Conservation (phyloP, 371 early-diverging fungal species). For the Thermomucor indicae-seudaticae region DNA sequence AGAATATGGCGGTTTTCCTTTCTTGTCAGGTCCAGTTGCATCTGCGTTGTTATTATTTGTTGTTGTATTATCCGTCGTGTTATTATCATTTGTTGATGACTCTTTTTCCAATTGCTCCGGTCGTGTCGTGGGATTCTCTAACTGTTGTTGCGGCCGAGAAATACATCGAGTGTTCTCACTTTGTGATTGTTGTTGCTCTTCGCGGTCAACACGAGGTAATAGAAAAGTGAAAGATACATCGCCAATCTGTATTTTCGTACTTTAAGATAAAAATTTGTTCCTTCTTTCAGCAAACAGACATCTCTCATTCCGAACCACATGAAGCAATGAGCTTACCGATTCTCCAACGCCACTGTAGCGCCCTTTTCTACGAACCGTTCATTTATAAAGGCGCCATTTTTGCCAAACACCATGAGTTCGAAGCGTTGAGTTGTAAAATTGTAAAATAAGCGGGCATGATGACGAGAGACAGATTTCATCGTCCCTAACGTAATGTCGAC, state of each 20-base stretch:
- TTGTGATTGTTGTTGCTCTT: constrained; percentile 12
- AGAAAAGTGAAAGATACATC: constrained; percentile 76
- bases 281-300: background rate
- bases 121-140: constrained; percentile 30
- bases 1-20: constrained; percentile 73
- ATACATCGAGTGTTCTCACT: constrained; percentile 23
- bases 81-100: too few species aligned
- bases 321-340: constrained; percentile 61
- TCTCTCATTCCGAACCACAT: too few species aligned
- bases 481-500: constrained; percentile 83
- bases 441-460: constrained; percentile 80
- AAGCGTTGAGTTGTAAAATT: constrained; percentile 77
- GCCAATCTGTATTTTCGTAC: constrained; percentile 76
- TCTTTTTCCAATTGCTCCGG: too few species aligned
- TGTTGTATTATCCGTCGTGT: too few species aligned
- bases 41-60: too few species aligned
- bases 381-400: constrained; percentile 85
- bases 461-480: constrained; percentile 77
- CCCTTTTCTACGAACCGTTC: constrained; percentile 70
- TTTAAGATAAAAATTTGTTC: constrained; percentile 9
- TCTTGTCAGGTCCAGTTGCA: constrained; percentile 2
- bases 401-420: constrained; percentile 81
- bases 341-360: constrained; percentile 66
- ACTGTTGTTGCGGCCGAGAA: constrained; percentile 31
- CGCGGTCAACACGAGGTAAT: constrained; percentile 54